Base-by-base conservation (phyloP, 1,139 yeast species). In the Geotrichum cucujoidarum region DNA sequence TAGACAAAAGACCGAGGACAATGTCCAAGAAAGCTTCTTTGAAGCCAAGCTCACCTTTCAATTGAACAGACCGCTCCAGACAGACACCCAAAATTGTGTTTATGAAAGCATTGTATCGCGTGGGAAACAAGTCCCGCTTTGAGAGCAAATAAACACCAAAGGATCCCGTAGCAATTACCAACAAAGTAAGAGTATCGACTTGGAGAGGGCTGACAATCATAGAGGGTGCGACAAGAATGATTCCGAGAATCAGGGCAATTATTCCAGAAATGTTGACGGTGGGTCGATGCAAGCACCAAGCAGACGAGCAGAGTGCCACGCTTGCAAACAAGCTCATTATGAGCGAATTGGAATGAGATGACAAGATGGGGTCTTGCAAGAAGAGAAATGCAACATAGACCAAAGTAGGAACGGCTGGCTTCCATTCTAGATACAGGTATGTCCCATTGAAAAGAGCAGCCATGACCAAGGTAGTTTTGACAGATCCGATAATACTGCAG, bases 91-190 rank as follows among this genome's bases (percentile, higher is more conserved):
- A 45, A 7, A 50, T 18, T 1, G 46, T 40, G 20, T 59, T 60
- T 3, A 60, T 52, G 1, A 59, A 24, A 2, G 66, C 57, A 50
- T 67, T 67, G 48, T 57, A 55, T 24, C 67, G 53, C 13, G 68
- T 56, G n/a, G 65, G 63, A n/a, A 52, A 52, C 13, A 64, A 53
- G 40, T 67, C 67, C 4, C 67, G 59, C 31, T 62, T 59, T 20
- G 66, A 58, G 7, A 68, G 50, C 22, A 65, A 45, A 50, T 64
- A 67, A 16, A 67, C 68, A 1, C 66, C 68, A 13, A 63, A 50
- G 0, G 71, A 63, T 8, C 68, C 65, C 29, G 63, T 55, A 6
- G 68, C 57, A 29, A 67, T 65, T 3, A 59, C 47, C 24, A 60
- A 48, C 31, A 62, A 51, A 0, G 60, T 54, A 5, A 61, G 21